Conservation (phyloP, 768 basidiomycete genomes). For the Leucosporidium yakuticum region DNA sequence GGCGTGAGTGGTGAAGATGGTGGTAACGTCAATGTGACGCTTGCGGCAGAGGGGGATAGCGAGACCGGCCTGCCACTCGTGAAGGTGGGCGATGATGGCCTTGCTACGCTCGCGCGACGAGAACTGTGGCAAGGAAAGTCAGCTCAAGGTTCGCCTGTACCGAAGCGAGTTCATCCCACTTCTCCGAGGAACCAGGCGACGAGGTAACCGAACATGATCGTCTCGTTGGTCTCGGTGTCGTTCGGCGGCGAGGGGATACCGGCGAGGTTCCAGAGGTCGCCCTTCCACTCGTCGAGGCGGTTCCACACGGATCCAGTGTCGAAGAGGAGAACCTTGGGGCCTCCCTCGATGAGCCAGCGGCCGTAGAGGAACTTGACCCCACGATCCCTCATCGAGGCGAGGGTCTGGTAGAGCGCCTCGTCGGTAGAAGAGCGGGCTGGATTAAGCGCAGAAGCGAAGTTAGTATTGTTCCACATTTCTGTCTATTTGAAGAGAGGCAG, state of each 20-base stretch:
- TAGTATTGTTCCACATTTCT: background rate
- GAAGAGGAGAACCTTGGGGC: conserved; percentile 88
- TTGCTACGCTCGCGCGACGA: conserved; percentile 69
- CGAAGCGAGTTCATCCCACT: conserved; percentile 50
- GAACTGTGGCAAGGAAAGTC: conserved; percentile 52
- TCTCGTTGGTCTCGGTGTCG: conserved; percentile 97
- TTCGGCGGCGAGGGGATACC: conserved; percentile 95
- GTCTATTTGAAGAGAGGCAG: background rate
- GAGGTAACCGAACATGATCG: conserved; percentile 94
- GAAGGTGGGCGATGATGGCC: conserved; percentile 94
- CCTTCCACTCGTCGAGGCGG: conserved; percentile 96
- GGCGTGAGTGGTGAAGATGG: conserved; percentile 97
- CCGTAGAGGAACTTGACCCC: conserved; percentile 95
- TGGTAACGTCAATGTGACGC: conserved; percentile 94
- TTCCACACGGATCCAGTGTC: conserved; percentile 80
- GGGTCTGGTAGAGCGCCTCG: conserved; percentile 59
- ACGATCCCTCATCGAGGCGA: conserved; percentile 75
- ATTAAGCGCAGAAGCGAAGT: background rate
- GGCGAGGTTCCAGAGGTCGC: conserved; percentile 95
- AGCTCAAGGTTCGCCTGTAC: conserved; percentile 2
- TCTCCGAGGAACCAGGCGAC: conserved; percentile 99
- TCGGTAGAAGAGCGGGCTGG: conserved; percentile 52
- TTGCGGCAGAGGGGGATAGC: conserved; percentile 70
- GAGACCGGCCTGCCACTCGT: conserved; percentile 94
- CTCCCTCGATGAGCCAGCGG: conserved; percentile 96